These are phyloP conservation scores for Phytophthora constricta DNA, from an alignment of 352 stramenopile species.

Conservation along the genomic window DNA sequence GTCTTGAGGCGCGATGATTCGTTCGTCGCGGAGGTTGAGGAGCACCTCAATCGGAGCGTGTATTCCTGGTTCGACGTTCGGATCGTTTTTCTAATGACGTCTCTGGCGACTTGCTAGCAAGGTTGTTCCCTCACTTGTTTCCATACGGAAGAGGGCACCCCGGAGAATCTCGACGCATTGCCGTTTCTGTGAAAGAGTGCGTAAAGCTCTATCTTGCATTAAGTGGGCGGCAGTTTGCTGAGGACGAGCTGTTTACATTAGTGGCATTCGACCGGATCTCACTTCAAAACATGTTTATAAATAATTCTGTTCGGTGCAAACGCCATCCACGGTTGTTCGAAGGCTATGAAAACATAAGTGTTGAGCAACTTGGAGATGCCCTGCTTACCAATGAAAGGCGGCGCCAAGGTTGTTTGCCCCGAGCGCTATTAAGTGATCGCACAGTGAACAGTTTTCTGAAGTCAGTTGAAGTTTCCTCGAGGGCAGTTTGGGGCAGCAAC, in stretches of 20 bases:
- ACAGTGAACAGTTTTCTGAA: constrained; percentile 8
- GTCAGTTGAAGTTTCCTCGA: constrained; percentile 1
- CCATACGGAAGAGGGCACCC: constrained; percentile 15
- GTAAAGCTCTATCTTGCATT: constrained; percentile 15
- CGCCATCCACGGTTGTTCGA: constrained; percentile 1
- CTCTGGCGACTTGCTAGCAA: not conserved
- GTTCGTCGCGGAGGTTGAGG: not conserved
- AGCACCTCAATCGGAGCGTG: not conserved
- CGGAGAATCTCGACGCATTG: constrained; percentile 1
- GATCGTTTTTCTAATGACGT: not conserved
- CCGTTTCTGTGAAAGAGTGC: constrained; percentile 15
- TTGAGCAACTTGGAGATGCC: not conserved
- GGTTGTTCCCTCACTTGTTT: constrained; percentile 7
- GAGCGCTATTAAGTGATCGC: not conserved
- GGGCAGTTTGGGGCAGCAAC: constrained; percentile 9
- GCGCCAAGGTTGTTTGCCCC: constrained; percentile 1
- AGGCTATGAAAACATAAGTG: constrained; percentile 2
- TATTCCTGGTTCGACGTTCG: not conserved
- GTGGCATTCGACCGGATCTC: constrained; percentile 17
- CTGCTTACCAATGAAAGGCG: constrained; percentile 12
- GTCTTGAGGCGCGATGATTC: not conserved
- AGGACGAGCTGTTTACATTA: constrained; percentile 23
- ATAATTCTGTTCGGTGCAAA: constrained; percentile 5
- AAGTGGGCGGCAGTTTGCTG: constrained; percentile 17
- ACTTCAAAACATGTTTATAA: constrained; percentile 12